Conservation (phyloP, 2,329 filamentous ascomycete species). For the Drechslerella dactyloides region DNA sequence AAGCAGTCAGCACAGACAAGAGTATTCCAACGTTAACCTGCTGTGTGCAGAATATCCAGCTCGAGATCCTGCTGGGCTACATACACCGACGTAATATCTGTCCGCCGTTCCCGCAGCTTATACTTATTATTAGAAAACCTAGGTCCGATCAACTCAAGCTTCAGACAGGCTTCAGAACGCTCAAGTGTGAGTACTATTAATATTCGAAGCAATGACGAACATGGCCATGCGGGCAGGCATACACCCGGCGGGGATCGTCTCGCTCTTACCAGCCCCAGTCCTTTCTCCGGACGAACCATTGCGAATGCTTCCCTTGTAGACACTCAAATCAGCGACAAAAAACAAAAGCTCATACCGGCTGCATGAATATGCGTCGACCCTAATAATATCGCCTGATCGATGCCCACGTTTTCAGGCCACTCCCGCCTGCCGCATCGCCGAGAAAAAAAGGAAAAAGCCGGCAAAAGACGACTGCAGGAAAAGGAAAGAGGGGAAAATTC, state of each 20-base stretch:
- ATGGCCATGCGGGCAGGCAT: neutral
- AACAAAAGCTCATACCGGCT: slow-evolving; percentile 8
- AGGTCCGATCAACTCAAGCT: neutral
- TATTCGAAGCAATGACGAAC: neutral
- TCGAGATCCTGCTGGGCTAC: neutral
- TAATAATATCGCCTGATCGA: slow-evolving; percentile 3
- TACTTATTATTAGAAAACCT: neutral
- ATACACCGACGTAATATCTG: neutral
- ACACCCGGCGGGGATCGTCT: neutral
- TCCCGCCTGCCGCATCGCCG: slow-evolving; percentile 41
- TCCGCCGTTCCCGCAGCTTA: neutral
- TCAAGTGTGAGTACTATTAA: no score
- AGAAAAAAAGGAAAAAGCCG: slow-evolving; percentile 9
- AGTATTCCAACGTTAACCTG: neutral
- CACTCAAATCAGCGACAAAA: slow-evolving; percentile 3
- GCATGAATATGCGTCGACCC: slow-evolving; percentile 26
- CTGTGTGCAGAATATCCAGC: neutral
- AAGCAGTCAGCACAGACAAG: neutral
- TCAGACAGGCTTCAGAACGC: no score
- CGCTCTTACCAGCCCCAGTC: neutral
- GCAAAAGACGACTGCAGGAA: slow-evolving; percentile 12
- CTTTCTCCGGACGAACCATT: neutral
- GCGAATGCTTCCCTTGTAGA: neutral
- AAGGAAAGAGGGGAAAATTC: neutral
- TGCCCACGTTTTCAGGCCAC: slow-evolving; percentile 42